phyloP scores from a whole-genome alignment of 441 rosid genomes.

The Gossypium davidsonii region DNA sequence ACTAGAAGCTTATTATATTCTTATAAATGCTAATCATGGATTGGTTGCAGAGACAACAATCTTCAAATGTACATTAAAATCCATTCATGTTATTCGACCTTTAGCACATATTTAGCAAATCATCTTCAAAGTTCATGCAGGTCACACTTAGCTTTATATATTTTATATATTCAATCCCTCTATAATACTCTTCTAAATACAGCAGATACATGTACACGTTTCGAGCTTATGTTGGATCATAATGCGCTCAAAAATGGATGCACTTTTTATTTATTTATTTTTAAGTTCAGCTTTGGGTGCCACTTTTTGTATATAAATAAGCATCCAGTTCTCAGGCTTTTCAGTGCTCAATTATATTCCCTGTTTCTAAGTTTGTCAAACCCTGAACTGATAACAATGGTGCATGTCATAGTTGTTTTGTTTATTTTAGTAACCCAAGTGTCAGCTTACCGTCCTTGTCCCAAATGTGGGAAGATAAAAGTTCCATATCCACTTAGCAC shows the following conservation, averaged over 20 bases:
- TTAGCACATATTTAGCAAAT: slow-evolving; percentile 21
- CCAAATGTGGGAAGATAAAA: slow-evolving; percentile 43
- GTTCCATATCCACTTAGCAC: slow-evolving; percentile 63
- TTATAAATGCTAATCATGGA: background rate
- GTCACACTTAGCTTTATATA: background rate
- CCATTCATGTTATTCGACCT: slow-evolving; percentile 11
- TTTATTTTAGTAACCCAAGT: slow-evolving; percentile 24
- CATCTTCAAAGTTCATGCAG: slow-evolving; percentile 34
- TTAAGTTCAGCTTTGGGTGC: slow-evolving; percentile 8
- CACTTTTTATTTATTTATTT: slow-evolving; percentile 12
- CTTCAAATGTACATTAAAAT: background rate
- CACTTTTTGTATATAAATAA: slow-evolving; percentile 18
- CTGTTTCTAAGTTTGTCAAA: background rate
- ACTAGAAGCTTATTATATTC: background rate
- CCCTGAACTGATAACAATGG: slow-evolving; percentile 10
- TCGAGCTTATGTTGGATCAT: background rate
- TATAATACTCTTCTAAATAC: background rate
- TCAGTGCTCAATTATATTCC: slow-evolving; percentile 6
- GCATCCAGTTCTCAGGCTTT: background rate
- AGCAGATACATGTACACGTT: background rate
- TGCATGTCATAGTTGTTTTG: slow-evolving; percentile 16
- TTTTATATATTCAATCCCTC: background rate
- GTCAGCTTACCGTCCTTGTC: slow-evolving; percentile 31
- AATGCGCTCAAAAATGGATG: background rate
- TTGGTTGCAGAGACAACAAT: background rate